Evolutionary conservation across 495 filamentous ascomycete species (phyloP), one percentile per base, ranked within the genome.

Genomic region (Penicillium cataractarum): DNA sequence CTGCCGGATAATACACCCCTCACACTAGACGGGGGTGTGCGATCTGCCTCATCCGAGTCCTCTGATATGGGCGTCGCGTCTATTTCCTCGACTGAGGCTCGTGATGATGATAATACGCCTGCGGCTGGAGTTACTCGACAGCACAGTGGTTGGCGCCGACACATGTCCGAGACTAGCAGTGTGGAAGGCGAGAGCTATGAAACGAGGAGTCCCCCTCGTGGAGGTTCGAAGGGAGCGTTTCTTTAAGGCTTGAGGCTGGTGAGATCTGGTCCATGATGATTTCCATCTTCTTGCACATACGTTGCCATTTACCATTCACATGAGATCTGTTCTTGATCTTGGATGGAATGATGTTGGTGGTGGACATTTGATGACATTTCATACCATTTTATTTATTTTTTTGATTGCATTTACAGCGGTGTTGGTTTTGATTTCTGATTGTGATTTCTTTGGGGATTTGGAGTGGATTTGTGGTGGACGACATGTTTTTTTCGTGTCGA

Each of bases 131-230:
- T 51, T 0, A 31, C 35, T 6, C 71, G 71, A 2, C 63, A 60
- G 58, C 68, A 72, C 21, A 74, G 73, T 35, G 76, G 76, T 10
- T 77, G 76, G 73, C 74, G 77, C 5, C 64, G 73, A 9, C 69
- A 75, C 39, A 62, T 70, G 46, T 74, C 72, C 8, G 64, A 69
- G 4, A 59, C 56, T 24, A 67, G 65, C 49, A 74, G 68, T 49
- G 42, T 40, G 27, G 65, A 68, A 3, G 65, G 64, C 19, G 62
- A 64, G 27, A 15, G 39, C 13, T 60, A 64, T 48, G 44, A 60
- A 35, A 31, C 35, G 22, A 55, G 49, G 58, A 53, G 49, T 48
- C 21, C 33, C 13, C 62, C 54, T n/a, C 59, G 62, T 27, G 49
- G 57, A 15, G 56, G 65, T 49, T 9, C 29, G n/a, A 54, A 35